Base-by-base conservation (phyloP, 139 green algal genomes). In the Coelastrella sp. region DNA sequence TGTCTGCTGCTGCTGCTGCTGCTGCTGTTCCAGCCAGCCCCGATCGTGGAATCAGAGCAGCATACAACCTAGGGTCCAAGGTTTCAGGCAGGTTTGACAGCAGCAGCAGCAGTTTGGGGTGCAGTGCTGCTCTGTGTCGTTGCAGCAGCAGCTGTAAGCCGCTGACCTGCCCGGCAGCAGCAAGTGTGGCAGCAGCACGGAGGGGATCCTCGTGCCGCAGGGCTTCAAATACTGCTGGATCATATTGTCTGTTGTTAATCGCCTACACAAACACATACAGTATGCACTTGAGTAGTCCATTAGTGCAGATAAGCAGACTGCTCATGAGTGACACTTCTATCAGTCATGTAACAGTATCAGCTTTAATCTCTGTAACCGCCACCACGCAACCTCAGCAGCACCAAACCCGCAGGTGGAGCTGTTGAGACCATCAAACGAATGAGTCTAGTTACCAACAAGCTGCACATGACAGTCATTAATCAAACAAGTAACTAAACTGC, bases 51-150 rank as follows among this genome's bases (percentile, higher is more conserved):
- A 93, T 80, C 54, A 93, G 75, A 7, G 58, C 82, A 4, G 73
- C 71, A 89, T 90, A 93, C 4, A 74, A 65, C 0, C 91, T 81
- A 13, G 91, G 91, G 58, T 87, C 90, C 80, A 91, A 17, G 75
- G 19, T 92, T 75, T 93, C 91, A 10, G 91, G 91, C n/a, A 93
- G 68, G 16, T 32, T 22, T 23, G 75, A 73, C 76, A 93, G 81
- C 65, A 90, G 65, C 8, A n/a, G 61, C 65, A 93, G 74, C 75
- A 91, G 82, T 5, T 54, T 5, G 3, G 75, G 75, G 57, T 87
- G 75, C 3, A 75, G 65, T 4, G 91, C 23, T 56, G 87, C 74
- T 47, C 83, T 77, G 87, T 90, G 82, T 17, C 68, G 82, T 32
- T 66, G 54, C 75, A 93, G 91, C 65, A 90, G 64, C 23, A 81